Percentiles rank a stretch among this genome's conserved stretches.
Evolutionary conservation across 106 monocot genomes (phyloP).

Genomic region (Narthecium ossifragum): DNA sequence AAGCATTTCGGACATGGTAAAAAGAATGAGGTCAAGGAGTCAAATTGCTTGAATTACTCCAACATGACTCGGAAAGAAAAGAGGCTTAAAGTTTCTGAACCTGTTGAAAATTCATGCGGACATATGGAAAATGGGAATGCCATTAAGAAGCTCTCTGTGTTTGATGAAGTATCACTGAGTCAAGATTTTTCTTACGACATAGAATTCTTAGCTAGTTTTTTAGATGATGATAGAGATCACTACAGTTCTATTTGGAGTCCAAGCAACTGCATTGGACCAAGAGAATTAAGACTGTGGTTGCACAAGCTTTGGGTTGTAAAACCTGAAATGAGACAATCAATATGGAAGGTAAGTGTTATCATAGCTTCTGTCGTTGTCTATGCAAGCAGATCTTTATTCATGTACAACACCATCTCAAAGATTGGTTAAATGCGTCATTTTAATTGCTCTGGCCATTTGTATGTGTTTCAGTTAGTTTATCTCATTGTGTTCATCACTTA

Average conservation of each 20-base stretch:
- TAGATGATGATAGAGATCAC: constrained; percentile 78
- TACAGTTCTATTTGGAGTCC: constrained; percentile 73
- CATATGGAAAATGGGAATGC: constrained; percentile 11
- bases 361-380: not conserved
- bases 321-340: constrained; percentile 58
- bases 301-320: constrained; percentile 78
- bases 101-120: constrained; percentile 9
- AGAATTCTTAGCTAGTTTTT: constrained; percentile 64
- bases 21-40: constrained; percentile 2
- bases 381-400: not conserved
- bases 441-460: no score
- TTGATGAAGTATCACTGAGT: constrained; percentile 15
- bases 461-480: not conserved
- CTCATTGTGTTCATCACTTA: not conserved
- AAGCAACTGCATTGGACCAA: constrained; percentile 82
- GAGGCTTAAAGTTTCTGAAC: constrained; percentile 28
- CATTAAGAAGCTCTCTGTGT: constrained; percentile 7
- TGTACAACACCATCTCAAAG: no score
- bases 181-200: constrained; percentile 74
- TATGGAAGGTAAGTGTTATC: constrained; percentile 68
- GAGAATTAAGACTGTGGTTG: constrained; percentile 91
- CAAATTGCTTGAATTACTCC: constrained; percentile 26
- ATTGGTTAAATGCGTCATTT: no score
- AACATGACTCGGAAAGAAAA: constrained; percentile 54
- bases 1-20: constrained; percentile 12